Evolutionary conservation across 371 early-diverging fungal species (phyloP).

Genomic region (Mortierella sp.): DNA sequence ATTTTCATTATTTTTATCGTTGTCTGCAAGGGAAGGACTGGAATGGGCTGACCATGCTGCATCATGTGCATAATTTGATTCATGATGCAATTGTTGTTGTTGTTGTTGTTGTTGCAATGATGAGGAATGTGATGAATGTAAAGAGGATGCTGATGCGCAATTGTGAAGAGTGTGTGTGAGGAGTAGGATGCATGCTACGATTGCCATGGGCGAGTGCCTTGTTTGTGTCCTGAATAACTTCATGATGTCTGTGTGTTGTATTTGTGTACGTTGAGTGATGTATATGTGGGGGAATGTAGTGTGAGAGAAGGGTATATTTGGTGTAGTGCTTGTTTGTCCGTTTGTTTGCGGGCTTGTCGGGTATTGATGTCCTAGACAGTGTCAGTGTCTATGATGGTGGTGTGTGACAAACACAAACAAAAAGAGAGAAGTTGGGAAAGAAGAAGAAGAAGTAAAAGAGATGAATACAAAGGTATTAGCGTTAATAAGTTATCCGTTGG

Average conservation of each 20-base stretch:
- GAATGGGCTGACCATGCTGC: not conserved
- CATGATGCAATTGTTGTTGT: constrained; percentile 2
- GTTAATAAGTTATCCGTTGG: not conserved
- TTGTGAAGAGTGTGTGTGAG: constrained; percentile 5
- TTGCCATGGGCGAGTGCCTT: not conserved
- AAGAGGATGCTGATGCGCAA: constrained; percentile 3
- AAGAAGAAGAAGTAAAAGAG: not conserved
- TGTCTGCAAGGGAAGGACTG: constrained; percentile 1
- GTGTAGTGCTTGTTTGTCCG: not conserved
- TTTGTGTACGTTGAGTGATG: not conserved
- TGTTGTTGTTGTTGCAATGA: not conserved
- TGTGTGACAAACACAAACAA: not conserved
- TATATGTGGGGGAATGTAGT: not conserved
- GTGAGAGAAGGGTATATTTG: not conserved
- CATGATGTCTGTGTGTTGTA: not conserved
- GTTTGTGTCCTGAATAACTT: constrained; percentile 1
- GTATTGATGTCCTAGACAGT: not conserved
- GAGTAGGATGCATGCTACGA: constrained; percentile 4
- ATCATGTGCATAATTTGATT: not conserved
- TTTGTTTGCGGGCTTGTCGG: not conserved
- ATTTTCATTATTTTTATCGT: constrained; percentile 1
- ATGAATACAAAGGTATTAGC: not conserved
- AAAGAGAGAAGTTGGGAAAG: not conserved
- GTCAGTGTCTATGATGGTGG: not conserved
- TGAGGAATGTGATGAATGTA: not conserved